phyloP scores from a whole-genome alignment of 2,329 filamentous ascomycete genomes.

The Thelonectria olida region DNA sequence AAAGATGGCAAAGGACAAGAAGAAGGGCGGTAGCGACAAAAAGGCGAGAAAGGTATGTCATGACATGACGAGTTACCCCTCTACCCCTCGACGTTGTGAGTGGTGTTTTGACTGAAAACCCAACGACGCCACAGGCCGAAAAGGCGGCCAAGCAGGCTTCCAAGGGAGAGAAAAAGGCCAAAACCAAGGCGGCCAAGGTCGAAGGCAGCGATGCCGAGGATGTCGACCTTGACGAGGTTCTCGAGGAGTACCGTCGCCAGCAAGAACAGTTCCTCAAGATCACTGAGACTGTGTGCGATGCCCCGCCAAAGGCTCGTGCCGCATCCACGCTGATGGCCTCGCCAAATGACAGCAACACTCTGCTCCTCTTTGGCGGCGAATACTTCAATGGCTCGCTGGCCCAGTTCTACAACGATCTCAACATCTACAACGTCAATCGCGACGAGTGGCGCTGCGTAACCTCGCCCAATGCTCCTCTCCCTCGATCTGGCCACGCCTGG shows the following conservation, averaged over 20 bases:
- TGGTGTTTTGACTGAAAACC: constrained; percentile 32
- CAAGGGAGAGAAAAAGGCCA: constrained; percentile 88
- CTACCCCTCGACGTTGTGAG: constrained; percentile 26
- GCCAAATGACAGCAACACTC: constrained; percentile 84
- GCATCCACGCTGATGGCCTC: constrained; percentile 86
- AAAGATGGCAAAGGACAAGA: constrained; percentile 63
- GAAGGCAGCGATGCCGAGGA: constrained; percentile 92
- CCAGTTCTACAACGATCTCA: constrained; percentile 72
- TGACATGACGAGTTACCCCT: constrained; percentile 12
- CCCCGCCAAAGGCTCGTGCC: constrained; percentile 79
- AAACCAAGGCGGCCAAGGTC: constrained; percentile 72
- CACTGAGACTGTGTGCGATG: constrained; percentile 78
- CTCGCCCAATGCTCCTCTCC: constrained; percentile 89
- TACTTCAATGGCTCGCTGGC: constrained; percentile 93
- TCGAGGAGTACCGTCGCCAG: constrained; percentile 91
- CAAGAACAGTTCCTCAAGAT: constrained; percentile 96
- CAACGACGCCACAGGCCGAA: constrained; percentile 57
- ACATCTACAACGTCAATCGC: constrained; percentile 79
- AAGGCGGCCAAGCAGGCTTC: constrained; percentile 84
- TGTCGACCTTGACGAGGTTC: constrained; percentile 89
- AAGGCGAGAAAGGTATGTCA: constrained; percentile 58
- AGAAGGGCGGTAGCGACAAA: constrained; percentile 58
- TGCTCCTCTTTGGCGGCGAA: constrained; percentile 94
- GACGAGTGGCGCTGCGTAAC: constrained; percentile 93
- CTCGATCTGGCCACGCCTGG: constrained; percentile 94